Evolutionary conservation across 2,329 filamentous ascomycete genomes (phyloP).

Genomic region (Alternaria sp.): DNA sequence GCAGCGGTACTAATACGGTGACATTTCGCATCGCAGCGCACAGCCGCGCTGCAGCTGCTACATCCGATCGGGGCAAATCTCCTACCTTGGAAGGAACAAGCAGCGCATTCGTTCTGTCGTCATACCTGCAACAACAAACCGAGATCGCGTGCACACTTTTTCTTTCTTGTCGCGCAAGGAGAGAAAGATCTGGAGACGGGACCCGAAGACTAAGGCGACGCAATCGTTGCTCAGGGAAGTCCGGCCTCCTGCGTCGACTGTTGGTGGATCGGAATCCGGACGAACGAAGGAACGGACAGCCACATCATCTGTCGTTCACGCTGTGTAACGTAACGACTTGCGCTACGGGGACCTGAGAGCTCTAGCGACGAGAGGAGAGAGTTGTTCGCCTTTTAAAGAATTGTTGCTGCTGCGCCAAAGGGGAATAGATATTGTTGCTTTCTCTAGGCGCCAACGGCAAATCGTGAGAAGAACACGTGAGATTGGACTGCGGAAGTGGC

Average conservation of each 20-base stretch:
- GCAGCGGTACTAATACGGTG: slow-evolving; percentile 3
- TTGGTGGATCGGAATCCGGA: slow-evolving; percentile 11
- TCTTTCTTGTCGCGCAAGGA: not conserved
- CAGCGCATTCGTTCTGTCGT: not conserved
- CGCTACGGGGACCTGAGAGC: not conserved
- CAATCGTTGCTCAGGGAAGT: slow-evolving; percentile 1
- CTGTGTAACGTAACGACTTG: slow-evolving; percentile 13
- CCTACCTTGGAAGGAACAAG: not conserved
- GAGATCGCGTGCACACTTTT: not conserved
- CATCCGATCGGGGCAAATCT: not conserved
- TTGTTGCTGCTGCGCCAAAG: slow-evolving; percentile 1
- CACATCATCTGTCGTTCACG: slow-evolving; percentile 1
- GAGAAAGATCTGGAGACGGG: slow-evolving; percentile 1
- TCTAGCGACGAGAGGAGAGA: not conserved
- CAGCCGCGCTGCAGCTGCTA: not conserved
- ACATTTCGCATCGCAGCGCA: slow-evolving; percentile 4
- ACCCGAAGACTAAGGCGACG: not conserved
- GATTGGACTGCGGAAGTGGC: not conserved
- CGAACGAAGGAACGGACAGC: not conserved
- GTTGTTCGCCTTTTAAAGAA: not conserved
- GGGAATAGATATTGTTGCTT: not conserved
- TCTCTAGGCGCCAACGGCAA: slow-evolving; percentile 1
- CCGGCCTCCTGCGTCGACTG: slow-evolving; percentile 12
- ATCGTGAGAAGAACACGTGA: not conserved
- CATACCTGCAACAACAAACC: not conserved